Conservation (phyloP, 805 yeast species). For the Isabelozyma rhagii region DNA sequence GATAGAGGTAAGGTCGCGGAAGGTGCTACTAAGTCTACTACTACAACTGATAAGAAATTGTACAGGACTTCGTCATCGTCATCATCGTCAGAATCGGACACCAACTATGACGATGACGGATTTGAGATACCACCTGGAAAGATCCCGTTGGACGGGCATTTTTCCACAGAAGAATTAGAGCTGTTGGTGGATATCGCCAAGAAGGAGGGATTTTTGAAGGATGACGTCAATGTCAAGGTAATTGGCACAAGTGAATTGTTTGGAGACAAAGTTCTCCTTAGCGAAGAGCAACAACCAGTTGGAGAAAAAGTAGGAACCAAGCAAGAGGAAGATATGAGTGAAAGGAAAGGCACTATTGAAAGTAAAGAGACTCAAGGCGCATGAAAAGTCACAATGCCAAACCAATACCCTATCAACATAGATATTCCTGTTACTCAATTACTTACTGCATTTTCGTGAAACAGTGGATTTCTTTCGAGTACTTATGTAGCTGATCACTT, state of each 20-base stretch:
- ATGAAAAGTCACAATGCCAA: too few relatives aligned
- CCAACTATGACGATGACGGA: constrained; percentile 29
- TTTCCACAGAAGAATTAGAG: constrained; percentile 30
- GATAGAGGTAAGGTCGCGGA: neutral
- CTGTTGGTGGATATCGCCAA: constrained; percentile 29
- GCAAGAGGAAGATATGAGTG: too few relatives aligned
- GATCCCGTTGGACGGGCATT: constrained; percentile 40
- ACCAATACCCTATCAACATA: too few relatives aligned
- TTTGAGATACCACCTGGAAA: constrained; percentile 35
- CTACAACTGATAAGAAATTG: constrained; percentile 1
- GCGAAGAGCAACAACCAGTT: constrained; percentile 9
- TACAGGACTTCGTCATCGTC: neutral
- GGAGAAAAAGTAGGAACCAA: constrained; percentile 1
- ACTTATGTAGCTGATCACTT: too few relatives aligned
- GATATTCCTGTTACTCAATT: too few relatives aligned
- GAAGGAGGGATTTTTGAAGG: constrained; percentile 23
- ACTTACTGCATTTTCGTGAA: too few relatives aligned
- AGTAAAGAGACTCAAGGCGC: too few relatives aligned
- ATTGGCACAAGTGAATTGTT: constrained; percentile 14
- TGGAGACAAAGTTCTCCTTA: constrained; percentile 30
- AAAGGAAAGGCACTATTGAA: too few relatives aligned
- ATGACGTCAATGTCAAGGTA: constrained; percentile 23
- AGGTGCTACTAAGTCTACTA: neutral
- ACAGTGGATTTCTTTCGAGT: too few relatives aligned
- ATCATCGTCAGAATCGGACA: constrained; percentile 3